phyloP scores from a whole-genome alignment of 2,329 filamentous ascomycete species.

The Ceratocystis colombiana region DNA sequence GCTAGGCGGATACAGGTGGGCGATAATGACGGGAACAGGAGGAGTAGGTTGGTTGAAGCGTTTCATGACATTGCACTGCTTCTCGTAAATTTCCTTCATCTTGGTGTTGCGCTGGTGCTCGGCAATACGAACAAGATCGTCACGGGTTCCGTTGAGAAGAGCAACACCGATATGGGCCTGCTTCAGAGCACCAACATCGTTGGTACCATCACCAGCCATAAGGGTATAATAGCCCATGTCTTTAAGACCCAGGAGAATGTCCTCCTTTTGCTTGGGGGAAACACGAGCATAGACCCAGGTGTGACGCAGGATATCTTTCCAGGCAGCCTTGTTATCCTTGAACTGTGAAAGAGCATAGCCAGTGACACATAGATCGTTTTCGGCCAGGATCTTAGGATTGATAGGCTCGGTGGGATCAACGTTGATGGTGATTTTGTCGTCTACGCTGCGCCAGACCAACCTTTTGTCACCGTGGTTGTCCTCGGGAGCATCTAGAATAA shows the following conservation, averaged over 20 bases:
- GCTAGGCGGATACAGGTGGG: slow-evolving; percentile 86
- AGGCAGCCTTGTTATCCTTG: slow-evolving; percentile 60
- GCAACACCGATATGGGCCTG: slow-evolving; percentile 96
- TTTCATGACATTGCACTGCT: slow-evolving; percentile 83
- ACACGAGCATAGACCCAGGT: slow-evolving; percentile 98
- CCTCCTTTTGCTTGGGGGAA: slow-evolving; percentile 97
- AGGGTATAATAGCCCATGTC: slow-evolving; percentile 95
- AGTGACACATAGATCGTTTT: slow-evolving; percentile 89
- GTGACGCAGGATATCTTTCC: slow-evolving; percentile 69
- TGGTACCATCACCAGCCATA: slow-evolving; percentile 97
- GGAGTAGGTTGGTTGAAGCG: slow-evolving; percentile 88
- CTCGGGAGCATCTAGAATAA: slow-evolving; percentile 92
- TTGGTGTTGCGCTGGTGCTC: slow-evolving; percentile 90
- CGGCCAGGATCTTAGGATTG: slow-evolving; percentile 67
- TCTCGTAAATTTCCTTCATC: slow-evolving; percentile 98
- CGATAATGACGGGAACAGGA: slow-evolving; percentile 85
- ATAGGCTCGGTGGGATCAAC: slow-evolving; percentile 76
- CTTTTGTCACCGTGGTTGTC: slow-evolving; percentile 70
- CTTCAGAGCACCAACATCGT: slow-evolving; percentile 94
- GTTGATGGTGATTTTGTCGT: slow-evolving; percentile 75
- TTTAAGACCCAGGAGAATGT: slow-evolving; percentile 92
- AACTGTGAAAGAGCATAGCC: slow-evolving; percentile 88
- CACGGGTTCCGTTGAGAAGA: slow-evolving; percentile 83
- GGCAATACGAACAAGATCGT: slow-evolving; percentile 82
- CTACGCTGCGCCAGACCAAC: slow-evolving; percentile 88